A percentile compares a stretch with the other conserved stretches of the same genome.
Evolutionary conservation across 345 rosid genomes (phyloP).

Genomic region (Sisymbrium irio): DNA sequence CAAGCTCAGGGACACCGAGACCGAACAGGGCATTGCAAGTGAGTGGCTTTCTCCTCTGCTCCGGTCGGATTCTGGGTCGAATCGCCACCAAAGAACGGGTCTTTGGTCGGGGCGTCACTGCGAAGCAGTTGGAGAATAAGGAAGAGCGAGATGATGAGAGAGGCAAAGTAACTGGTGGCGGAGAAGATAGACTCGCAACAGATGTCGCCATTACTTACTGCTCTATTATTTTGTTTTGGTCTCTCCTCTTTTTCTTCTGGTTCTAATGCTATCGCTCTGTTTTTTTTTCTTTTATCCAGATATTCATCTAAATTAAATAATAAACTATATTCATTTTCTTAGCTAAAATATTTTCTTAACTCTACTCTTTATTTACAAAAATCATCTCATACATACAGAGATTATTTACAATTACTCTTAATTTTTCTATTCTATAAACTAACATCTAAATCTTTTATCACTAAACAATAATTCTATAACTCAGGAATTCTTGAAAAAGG

Average conservation of each 20-base stretch:
- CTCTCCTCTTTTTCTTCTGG: conserved; percentile 3
- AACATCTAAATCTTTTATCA: too few relatives aligned
- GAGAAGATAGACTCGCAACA: conserved; percentile 50
- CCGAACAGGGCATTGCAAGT: conserved; percentile 85
- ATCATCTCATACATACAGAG: not conserved
- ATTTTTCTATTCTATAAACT: not conserved
- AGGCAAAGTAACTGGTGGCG: conserved; percentile 33
- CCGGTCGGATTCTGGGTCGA: conserved; percentile 38
- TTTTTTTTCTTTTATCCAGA: not conserved
- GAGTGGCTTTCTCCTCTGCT: conserved; percentile 44
- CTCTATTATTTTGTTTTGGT: not conserved
- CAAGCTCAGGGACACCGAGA: conserved; percentile 91
- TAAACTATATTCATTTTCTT: not conserved
- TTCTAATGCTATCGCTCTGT: conserved; percentile 13
- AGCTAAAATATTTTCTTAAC: not conserved
- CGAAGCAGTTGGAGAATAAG: conserved; percentile 34
- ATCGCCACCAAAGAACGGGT: conserved; percentile 38
- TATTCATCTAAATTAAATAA: not conserved
- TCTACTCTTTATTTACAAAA: not conserved
- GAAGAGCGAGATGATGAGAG: conserved; percentile 57
- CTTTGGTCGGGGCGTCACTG: conserved; percentile 12
- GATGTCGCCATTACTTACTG: conserved; percentile 65
- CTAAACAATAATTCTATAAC: not conserved
- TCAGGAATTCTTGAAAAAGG: not conserved
- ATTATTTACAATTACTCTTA: not conserved